Base-by-base conservation (phyloP, 768 basidiomycete genomes). In the Mycena floridula region DNA sequence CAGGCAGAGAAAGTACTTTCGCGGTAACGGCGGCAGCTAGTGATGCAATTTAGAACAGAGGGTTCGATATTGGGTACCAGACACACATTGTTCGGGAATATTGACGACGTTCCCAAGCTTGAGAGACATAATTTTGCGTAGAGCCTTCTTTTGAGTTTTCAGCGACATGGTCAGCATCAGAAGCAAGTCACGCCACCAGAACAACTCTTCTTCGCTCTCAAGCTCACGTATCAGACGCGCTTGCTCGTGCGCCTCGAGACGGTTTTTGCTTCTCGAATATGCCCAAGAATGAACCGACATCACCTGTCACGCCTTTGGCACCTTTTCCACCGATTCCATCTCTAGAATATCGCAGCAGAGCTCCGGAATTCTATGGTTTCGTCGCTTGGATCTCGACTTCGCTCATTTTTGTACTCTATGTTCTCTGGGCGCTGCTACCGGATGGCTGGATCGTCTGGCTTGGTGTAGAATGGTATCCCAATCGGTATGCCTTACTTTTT, bases 281-380 rank as follows among this genome's bases (percentile, higher is more conserved):
- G n/a, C n/a, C n/a, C n/a, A n/a, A n/a, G n/a, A n/a, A n/a, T n/a
- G 43, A 57, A 18, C 71, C 74, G 11, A 71, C 74, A 4, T 72
- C 73, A 35, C 71, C 77, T 9, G 52, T 62, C 4, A 60, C 68
- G 13, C 77, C 69, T 1, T 55, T 75, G 22, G 72, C 74, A 25
- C 61, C 67, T 7, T 70, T 59, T 38, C 68, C 72, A 39, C 59
- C 62, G 15, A 51, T 62, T 37, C 64, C 63, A 2, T 65, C 69
- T 5, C 61, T 57, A 30, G 76, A 73, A 42, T 59, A 65, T 48
- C 77, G 76, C 49, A 84, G 80, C 59, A 79, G 85, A 7, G 85
- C 86, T 11, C 75, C 85, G 35, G 90, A 93, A 64, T 85, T 91
- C 55, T 90, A 91, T 53, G 90, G 91, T n/a, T 93, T 92, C 58